phyloP scores from a whole-genome alignment of 208 protist species.

The Acanthamoeba royreba region DNA sequence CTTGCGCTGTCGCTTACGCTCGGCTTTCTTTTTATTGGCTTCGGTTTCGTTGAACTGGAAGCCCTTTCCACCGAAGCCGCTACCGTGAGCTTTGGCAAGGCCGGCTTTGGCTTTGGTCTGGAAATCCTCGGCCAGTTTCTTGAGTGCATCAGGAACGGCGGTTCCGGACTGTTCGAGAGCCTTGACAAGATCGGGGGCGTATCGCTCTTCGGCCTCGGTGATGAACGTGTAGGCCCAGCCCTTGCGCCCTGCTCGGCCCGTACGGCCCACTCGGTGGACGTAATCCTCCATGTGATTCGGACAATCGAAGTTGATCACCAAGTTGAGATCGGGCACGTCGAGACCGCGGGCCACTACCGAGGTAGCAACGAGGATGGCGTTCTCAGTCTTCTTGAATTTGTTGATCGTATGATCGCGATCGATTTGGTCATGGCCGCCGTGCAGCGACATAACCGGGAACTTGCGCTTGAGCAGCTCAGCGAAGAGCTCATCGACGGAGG shows the following conservation, averaged over 20 bases:
- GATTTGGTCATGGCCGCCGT: constrained; percentile 83
- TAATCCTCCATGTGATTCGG: constrained; percentile 93
- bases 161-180: constrained; percentile 72
- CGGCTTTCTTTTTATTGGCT: constrained; percentile 49
- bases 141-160: constrained; percentile 71
- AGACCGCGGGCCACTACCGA: constrained; percentile 84
- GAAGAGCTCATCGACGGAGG: constrained; percentile 69
- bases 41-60: constrained; percentile 77
- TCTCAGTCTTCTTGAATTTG: constrained; percentile 80
- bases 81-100: background rate
- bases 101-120: constrained; percentile 57
- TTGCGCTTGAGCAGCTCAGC: constrained; percentile 36
- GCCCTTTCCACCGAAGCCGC: constrained; percentile 73
- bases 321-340: constrained; percentile 82
- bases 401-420: constrained; percentile 82
- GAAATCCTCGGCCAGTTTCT: constrained; percentile 44
- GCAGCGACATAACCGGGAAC: constrained; percentile 77
- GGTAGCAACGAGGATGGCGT: constrained; percentile 83
- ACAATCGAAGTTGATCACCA: constrained; percentile 87
- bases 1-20: constrained; percentile 52
- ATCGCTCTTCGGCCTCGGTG: constrained; percentile 73
- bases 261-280: constrained; percentile 94
- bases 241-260: constrained; percentile 89
- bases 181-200: constrained; percentile 71
- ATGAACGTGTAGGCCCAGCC: constrained; percentile 89